Percentiles rank a stretch among this genome's conserved stretches.
Evolutionary conservation across 177 flowering plant species (phyloP).

Genomic region (Tripterygium wilfordii): DNA sequence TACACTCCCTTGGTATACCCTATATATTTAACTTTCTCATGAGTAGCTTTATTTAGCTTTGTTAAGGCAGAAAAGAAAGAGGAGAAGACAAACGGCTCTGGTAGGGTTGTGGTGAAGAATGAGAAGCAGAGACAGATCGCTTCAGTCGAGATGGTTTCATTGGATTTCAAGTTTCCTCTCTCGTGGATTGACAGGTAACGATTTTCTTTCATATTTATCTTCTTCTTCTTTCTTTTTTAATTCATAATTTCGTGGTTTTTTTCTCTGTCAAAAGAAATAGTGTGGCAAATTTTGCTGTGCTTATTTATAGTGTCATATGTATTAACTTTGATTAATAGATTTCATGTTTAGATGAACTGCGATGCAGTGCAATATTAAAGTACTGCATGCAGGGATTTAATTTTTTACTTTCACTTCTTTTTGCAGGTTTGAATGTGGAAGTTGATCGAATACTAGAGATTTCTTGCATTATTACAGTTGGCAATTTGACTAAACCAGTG

Average conservation of each 20-base stretch:
- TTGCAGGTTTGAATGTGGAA: conserved; percentile 74
- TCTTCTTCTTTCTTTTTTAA: background rate
- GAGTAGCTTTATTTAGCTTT: too few species aligned
- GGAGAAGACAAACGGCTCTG: conserved; percentile 4
- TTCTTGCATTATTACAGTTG: conserved; percentile 92
- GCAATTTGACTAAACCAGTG: conserved; percentile 60
- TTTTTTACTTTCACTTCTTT: conserved; percentile 4
- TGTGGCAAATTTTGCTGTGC: too few species aligned
- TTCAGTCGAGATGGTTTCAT: conserved; percentile 14
- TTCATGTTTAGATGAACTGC: too few species aligned
- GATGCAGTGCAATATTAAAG: too few species aligned
- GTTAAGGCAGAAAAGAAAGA: conserved; percentile 1
- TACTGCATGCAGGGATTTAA: too few species aligned
- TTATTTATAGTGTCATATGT: too few species aligned
- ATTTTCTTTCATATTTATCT: background rate
- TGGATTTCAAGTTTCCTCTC: conserved; percentile 58
- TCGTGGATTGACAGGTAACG: conserved; percentile 94
- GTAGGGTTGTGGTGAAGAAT: background rate
- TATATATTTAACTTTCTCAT: too few species aligned
- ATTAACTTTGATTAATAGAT: too few species aligned
- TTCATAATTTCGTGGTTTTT: background rate
- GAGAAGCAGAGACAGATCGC: background rate
- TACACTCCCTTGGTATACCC: too few species aligned
- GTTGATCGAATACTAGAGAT: conserved; percentile 90
- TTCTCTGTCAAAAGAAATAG: too few species aligned